Percentiles rank a stretch among this genome's conserved stretches.
phyloP scores from a whole-genome alignment of 1,284 basidiomycete genomes.

The Ceratorhiza oryzae-sativae region DNA sequence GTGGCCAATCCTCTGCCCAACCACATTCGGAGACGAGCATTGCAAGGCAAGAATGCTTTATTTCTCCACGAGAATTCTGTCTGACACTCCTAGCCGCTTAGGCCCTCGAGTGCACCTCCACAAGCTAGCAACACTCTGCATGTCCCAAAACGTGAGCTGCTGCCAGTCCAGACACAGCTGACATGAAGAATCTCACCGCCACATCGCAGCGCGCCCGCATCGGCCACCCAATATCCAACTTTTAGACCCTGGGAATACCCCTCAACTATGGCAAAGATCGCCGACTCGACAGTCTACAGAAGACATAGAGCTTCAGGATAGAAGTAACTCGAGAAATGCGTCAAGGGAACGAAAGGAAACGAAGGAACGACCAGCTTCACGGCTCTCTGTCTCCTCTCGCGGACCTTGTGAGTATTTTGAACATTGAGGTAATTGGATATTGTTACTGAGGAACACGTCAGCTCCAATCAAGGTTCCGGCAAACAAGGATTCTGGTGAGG shows the following conservation, averaged over 20 bases:
- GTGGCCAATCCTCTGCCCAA: not conserved
- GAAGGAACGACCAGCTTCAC: not conserved
- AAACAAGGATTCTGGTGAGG: not conserved
- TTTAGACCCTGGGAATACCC: not conserved
- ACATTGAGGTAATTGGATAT: too few relatives aligned
- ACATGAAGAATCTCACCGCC: not conserved
- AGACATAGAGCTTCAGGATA: not conserved
- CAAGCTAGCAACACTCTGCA: slow-evolving; percentile 1
- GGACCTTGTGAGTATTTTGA: not conserved
- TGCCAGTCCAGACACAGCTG: not conserved
- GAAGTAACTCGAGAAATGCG: not conserved
- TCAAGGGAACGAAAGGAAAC: not conserved
- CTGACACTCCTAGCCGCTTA: not conserved
- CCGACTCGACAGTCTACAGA: slow-evolving; percentile 6
- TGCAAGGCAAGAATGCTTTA: too few relatives aligned
- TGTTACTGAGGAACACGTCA: not conserved
- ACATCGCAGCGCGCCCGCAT: not conserved
- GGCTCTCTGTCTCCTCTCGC: slow-evolving; percentile 4
- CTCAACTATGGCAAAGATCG: slow-evolving; percentile 13
- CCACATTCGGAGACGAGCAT: not conserved
- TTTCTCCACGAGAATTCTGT: too few relatives aligned
- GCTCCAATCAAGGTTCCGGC: not conserved
- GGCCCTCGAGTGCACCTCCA: slow-evolving; percentile 1
- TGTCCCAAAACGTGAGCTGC: not conserved
- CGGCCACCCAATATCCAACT: slow-evolving; percentile 1